Percentiles rank a stretch among this genome's conserved stretches.
These are phyloP conservation scores for Leccinum boreale DNA, from an alignment of 768 basidiomycete species.

Conservation along the genomic window DNA sequence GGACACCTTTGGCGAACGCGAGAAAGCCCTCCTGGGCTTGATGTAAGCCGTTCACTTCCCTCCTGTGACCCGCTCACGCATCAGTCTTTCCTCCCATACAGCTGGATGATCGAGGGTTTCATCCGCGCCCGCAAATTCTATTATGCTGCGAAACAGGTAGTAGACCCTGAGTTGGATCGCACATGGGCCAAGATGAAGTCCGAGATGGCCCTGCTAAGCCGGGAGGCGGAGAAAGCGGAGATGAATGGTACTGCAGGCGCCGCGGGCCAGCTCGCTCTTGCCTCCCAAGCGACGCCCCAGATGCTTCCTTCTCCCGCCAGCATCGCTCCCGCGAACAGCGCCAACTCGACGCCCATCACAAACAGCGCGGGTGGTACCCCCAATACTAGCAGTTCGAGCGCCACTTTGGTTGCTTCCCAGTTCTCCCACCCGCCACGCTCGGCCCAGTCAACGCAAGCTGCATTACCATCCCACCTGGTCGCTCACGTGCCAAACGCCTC, in stretches of 20 bases:
- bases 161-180: conserved; percentile 34
- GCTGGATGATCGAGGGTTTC: conserved; percentile 77
- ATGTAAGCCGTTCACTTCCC: conserved; percentile 53
- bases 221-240: conserved; percentile 36
- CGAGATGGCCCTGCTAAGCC: conserved; percentile 31
- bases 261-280: conserved; percentile 25
- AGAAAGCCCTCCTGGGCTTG: conserved; percentile 67
- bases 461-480: conserved; percentile 32
- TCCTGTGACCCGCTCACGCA: conserved; percentile 25
- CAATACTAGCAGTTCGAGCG: conserved; percentile 32
- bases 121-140: conserved; percentile 54
- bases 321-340: conserved; percentile 62
- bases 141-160: conserved; percentile 34
- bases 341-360: conserved; percentile 73
- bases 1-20: conserved; percentile 43
- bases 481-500: conserved; percentile 26
- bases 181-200: conserved; percentile 33
- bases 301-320: conserved; percentile 82
- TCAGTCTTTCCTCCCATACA: conserved; percentile 32
- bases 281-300: conserved; percentile 50
- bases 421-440: conserved; percentile 27
- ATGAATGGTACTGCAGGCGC: conserved; percentile 28
- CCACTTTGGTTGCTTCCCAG: conserved; percentile 24
- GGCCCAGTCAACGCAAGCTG: conserved; percentile 31
- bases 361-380: conserved; percentile 54